A percentile compares a stretch with the other conserved stretches of the same genome.
Conservation (phyloP, 495 filamentous ascomycete genomes). For the Aspergillus avenaceus region DNA sequence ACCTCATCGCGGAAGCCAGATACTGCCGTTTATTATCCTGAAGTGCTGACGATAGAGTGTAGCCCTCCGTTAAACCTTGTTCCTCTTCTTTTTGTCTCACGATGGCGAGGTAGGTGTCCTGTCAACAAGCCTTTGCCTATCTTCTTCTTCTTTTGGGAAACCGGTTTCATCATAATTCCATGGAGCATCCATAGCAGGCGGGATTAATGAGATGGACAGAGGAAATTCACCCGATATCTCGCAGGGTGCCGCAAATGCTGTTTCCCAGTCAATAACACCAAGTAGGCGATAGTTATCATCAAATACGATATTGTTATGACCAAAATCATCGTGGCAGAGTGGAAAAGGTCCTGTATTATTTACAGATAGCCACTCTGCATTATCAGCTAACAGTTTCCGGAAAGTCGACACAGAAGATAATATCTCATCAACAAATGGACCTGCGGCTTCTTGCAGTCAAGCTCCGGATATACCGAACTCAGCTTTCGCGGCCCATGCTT, state of each 20-base stretch:
- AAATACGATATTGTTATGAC: constrained; percentile 7
- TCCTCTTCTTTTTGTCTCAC: constrained; percentile 5
- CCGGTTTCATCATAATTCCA: constrained; percentile 6
- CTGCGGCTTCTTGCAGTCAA: constrained; percentile 4
- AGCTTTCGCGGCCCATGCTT: not conserved
- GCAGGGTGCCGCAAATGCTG: constrained; percentile 5
- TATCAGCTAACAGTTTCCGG: not conserved
- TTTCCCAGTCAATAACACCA: constrained; percentile 10
- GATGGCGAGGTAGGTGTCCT: constrained; percentile 4
- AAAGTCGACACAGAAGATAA: not conserved
- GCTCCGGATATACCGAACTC: constrained; percentile 4
- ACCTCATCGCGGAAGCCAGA: constrained; percentile 7
- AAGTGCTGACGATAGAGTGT: constrained; percentile 4
- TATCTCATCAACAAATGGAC: not conserved
- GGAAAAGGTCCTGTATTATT: constrained; percentile 1
- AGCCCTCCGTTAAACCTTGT: constrained; percentile 2
- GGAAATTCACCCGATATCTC: constrained; percentile 6
- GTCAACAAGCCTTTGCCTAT: constrained; percentile 3
- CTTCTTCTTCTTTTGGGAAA: not conserved
- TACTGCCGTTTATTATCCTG: not conserved
- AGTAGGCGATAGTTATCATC: constrained; percentile 4
- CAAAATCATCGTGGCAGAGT: constrained; percentile 6
- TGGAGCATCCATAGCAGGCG: constrained; percentile 9
- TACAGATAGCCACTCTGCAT: not conserved
- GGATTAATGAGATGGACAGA: constrained; percentile 1